A percentile compares a stretch with the other conserved stretches of the same genome.
Conservation (phyloP, 2,329 filamentous ascomycete species). For the Alternaria sp. region DNA sequence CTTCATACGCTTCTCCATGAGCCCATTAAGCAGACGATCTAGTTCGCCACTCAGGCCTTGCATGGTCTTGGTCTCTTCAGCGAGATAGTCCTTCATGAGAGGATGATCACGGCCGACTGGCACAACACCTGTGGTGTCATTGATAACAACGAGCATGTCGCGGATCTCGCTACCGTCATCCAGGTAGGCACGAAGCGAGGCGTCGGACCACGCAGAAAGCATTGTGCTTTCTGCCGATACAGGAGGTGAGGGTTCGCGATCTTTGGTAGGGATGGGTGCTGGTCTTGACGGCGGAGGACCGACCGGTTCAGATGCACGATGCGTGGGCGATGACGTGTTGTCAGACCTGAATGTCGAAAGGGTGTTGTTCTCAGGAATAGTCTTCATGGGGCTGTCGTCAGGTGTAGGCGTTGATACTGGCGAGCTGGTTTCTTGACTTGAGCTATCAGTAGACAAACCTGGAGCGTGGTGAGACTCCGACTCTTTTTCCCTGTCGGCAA, state of each 20-base stretch:
- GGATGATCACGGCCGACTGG: constrained; percentile 87
- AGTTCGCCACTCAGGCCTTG: constrained; percentile 89
- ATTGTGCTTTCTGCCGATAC: constrained; percentile 56
- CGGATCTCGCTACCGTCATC: constrained; percentile 89
- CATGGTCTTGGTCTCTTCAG: constrained; percentile 84
- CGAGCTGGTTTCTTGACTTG: constrained; percentile 67
- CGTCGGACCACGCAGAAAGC: constrained; percentile 82
- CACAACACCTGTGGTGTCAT: constrained; percentile 85
- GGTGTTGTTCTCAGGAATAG: constrained; percentile 35
- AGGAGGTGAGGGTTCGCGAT: constrained; percentile 37
- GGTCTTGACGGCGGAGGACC: constrained; percentile 46
- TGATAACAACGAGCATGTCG: constrained; percentile 88
- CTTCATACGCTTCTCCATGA: constrained; percentile 65
- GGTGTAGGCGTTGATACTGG: constrained; percentile 48
- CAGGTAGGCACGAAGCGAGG: constrained; percentile 84
- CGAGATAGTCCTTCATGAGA: constrained; percentile 79
- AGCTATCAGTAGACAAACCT: constrained; percentile 73
- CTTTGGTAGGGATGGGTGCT: constrained; percentile 44
- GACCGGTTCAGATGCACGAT: constrained; percentile 25
- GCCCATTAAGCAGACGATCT: constrained; percentile 84
- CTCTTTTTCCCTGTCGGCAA: constrained; percentile 35
- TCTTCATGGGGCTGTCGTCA: constrained; percentile 43
- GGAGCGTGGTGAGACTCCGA: constrained; percentile 60
- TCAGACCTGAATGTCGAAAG: constrained; percentile 27
- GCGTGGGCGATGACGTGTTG: constrained; percentile 34